phyloP scores from a whole-genome alignment of 2,329 filamentous ascomycete genomes.

The Eutypa lata region DNA sequence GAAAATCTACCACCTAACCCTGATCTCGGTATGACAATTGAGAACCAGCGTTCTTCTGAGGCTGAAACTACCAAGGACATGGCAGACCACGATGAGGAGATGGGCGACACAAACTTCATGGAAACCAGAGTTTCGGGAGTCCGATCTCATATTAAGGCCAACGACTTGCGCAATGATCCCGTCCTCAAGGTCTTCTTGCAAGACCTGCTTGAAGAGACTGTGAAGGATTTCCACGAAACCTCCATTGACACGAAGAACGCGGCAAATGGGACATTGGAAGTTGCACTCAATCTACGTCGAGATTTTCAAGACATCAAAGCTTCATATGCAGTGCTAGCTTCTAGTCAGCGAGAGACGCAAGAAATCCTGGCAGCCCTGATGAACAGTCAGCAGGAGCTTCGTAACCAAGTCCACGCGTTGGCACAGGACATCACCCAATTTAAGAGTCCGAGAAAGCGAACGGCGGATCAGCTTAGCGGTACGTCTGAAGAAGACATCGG shows the following conservation, averaged over 20 bases:
- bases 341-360: too few species aligned
- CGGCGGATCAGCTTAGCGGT: background rate
- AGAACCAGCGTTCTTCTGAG: too few species aligned
- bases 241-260: background rate
- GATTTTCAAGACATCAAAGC: background rate
- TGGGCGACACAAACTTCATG: background rate
- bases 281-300: background rate
- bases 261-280: background rate
- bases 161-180: background rate
- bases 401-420: background rate
- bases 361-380: background rate
- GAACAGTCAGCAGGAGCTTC: background rate
- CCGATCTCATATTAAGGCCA: background rate
- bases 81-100: background rate
- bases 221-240: background rate
- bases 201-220: background rate
- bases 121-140: background rate
- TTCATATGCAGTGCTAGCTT: background rate
- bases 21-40: too few species aligned
- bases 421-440: background rate
- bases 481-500: background rate
- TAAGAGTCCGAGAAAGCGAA: background rate
- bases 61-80: background rate
- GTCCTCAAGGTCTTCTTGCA: background rate
- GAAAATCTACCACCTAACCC: background rate